These are phyloP conservation scores for Solanum chilense DNA, from an alignment of 257 asterid species.

Conservation along the genomic window DNA sequence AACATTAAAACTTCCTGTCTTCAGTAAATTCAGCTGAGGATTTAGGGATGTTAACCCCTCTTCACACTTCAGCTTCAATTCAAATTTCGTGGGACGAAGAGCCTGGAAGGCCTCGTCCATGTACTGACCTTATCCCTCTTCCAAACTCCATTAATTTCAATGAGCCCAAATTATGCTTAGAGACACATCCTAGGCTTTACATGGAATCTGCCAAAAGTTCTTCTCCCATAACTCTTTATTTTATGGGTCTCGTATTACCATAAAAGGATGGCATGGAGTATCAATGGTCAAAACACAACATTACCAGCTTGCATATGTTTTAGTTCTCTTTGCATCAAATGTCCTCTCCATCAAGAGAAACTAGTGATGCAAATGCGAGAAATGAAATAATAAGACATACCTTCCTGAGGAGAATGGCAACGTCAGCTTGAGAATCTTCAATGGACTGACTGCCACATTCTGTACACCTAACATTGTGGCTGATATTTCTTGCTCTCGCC, in stretches of 20 bases:
- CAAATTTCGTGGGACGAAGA: conserved; percentile 58
- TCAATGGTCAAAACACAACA: not conserved
- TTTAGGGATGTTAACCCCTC: not conserved
- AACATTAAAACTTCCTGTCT: not conserved
- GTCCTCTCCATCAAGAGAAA: not conserved
- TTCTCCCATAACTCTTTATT: conserved; percentile 36
- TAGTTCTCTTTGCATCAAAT: not conserved
- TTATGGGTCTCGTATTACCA: conserved; percentile 30
- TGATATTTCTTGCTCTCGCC: conserved; percentile 84
- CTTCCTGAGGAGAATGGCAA: conserved; percentile 86
- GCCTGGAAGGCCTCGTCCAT: conserved; percentile 51
- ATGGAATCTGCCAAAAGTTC: conserved; percentile 9
- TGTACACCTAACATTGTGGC: conserved; percentile 93
- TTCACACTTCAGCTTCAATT: conserved; percentile 14
- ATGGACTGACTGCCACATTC: conserved; percentile 97
- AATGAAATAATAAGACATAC: conserved; percentile 15
- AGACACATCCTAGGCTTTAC: conserved; percentile 28
- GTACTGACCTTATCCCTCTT: conserved; percentile 7
- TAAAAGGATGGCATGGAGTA: not conserved
- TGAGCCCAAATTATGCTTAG: conserved; percentile 3
- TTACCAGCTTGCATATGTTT: not conserved
- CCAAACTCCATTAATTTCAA: not conserved
- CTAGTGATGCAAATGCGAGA: not conserved
- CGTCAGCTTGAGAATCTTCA: conserved; percentile 93
- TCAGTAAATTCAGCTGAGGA: not conserved